phyloP scores from a whole-genome alignment of 169 alveolate genomes.

The Theileria parva region DNA sequence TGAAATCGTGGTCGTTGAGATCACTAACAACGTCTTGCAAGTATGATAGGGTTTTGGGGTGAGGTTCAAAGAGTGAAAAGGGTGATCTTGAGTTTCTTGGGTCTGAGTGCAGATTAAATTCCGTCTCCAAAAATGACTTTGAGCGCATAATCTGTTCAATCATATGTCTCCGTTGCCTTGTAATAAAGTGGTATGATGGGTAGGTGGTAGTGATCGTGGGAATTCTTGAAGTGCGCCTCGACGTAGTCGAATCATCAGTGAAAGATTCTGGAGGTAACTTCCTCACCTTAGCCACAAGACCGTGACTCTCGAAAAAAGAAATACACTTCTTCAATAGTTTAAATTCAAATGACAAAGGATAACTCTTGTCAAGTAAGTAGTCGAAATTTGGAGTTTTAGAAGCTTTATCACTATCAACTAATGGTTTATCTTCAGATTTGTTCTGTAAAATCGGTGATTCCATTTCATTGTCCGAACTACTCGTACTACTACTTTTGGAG shows the following conservation, averaged over 20 bases:
- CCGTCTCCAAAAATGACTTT: slow-evolving; percentile 57
- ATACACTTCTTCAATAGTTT: slow-evolving; percentile 27
- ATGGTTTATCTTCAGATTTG: neutral
- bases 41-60: slow-evolving; percentile 37
- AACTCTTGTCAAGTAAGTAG: neutral
- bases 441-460: neutral
- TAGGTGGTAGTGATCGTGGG: neutral
- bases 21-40: slow-evolving; percentile 42
- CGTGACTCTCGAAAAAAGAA: slow-evolving; percentile 47
- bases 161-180: slow-evolving; percentile 66
- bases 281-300: slow-evolving; percentile 54
- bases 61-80: slow-evolving; percentile 49
- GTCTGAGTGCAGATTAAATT: slow-evolving; percentile 49
- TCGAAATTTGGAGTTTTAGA: neutral
- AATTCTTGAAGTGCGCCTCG: slow-evolving; percentile 1
- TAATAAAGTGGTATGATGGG: slow-evolving; percentile 69
- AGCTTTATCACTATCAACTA: neutral
- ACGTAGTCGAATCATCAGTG: neutral
- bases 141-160: slow-evolving; percentile 68
- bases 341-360: neutral
- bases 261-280: slow-evolving; percentile 42
- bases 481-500: neutral
- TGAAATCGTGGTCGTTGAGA: slow-evolving; percentile 65
- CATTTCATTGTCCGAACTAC: neutral
- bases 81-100: slow-evolving; percentile 61